Percentiles rank a stretch among this genome's conserved stretches.
Conservation (phyloP, 768 basidiomycete species). For the Phaeotremella fagi region DNA sequence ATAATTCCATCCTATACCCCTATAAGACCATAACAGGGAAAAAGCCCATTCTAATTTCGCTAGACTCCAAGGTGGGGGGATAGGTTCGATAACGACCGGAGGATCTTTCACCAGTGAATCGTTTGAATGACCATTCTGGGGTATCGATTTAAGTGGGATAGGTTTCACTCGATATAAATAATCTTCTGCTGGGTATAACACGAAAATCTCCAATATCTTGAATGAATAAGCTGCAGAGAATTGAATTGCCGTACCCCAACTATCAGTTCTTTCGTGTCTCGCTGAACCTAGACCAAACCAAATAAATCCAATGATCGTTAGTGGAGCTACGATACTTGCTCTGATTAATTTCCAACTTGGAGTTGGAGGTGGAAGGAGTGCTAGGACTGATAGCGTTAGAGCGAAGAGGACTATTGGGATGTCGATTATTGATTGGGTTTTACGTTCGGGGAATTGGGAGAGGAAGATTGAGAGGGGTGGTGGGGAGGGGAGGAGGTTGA, state of each 20-base stretch:
- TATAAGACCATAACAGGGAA: constrained; percentile 22
- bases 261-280: neutral
- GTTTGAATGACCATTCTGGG: neutral
- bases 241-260: constrained; percentile 10
- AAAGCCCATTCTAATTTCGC: constrained; percentile 33
- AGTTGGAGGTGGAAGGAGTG: constrained; percentile 19
- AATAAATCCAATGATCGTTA: neutral
- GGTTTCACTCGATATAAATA: constrained; percentile 14
- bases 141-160: neutral
- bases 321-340: neutral
- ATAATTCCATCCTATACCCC: constrained; percentile 33
- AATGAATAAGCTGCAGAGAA: neutral
- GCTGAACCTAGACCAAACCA: neutral
- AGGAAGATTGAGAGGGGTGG: neutral
- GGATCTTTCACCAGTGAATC: neutral
- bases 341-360: constrained; percentile 21
- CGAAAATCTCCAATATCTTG: constrained; percentile 16
- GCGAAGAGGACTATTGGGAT: neutral
- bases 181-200: constrained; percentile 31
- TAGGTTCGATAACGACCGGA: constrained; percentile 15
- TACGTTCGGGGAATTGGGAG: neutral
- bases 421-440: too few species aligned
- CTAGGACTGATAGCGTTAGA: neutral
- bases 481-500: neutral
- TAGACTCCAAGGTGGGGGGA: constrained; percentile 25